Percentiles rank a stretch among this genome's conserved stretches.
Evolutionary conservation across 2,329 filamentous ascomycete species (phyloP).

Genomic region (Sporothrix brunneoviolacea): DNA sequence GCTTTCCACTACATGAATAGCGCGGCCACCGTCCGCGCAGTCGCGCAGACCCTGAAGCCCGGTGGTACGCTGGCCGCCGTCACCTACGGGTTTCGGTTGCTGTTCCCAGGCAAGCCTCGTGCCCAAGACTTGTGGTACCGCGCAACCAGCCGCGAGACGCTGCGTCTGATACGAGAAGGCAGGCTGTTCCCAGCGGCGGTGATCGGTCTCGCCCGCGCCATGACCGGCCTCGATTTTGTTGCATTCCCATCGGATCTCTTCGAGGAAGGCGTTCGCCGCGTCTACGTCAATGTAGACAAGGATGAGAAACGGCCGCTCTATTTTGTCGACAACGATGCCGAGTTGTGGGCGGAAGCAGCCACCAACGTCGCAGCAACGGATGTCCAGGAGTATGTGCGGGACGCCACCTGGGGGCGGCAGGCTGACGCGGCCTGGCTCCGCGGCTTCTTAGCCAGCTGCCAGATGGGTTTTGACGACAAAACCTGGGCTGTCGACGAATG

Average conservation of each 20-base stretch:
- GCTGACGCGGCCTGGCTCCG: conserved; percentile 18
- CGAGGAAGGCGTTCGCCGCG: conserved; percentile 12
- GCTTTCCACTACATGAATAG: conserved; percentile 20
- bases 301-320: conserved; percentile 9
- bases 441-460: conserved; percentile 18
- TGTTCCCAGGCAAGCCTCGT: conserved; percentile 12
- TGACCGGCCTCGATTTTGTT: conserved; percentile 17
- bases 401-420: conserved; percentile 16
- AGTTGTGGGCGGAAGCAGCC: conserved; percentile 11
- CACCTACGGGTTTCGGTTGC: conserved; percentile 19
- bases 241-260: conserved; percentile 15
- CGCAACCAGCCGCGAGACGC: conserved; percentile 14
- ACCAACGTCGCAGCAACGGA: conserved; percentile 6
- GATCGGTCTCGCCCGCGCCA: conserved; percentile 15
- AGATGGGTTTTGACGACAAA: conserved; percentile 18
- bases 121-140: conserved; percentile 16
- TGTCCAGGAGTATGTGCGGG: background rate
- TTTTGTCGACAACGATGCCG: conserved; percentile 16
- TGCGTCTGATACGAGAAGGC: conserved; percentile 16
- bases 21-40: conserved; percentile 12
- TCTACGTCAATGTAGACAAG: conserved; percentile 12
- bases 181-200: conserved; percentile 18
- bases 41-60: conserved; percentile 15
- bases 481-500: conserved; percentile 18
- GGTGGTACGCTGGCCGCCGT: conserved; percentile 17